These are phyloP conservation scores for Akebia trifoliata DNA, from an alignment of 164 flowering plant species.

Conservation along the genomic window DNA sequence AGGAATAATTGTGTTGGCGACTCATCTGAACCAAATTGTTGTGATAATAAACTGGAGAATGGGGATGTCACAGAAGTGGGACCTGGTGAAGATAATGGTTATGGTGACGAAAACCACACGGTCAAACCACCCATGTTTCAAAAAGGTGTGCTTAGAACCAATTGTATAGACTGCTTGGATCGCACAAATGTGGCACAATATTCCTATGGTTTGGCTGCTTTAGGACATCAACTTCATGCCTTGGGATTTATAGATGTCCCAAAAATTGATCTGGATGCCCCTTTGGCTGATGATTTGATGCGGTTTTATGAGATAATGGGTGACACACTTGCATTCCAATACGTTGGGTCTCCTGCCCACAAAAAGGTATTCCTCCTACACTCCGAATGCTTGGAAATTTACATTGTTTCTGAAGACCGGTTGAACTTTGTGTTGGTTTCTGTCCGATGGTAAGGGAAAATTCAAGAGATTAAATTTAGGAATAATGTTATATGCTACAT, in stretches of 20 bases:
- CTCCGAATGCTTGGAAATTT: not conserved
- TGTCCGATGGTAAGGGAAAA: not conserved
- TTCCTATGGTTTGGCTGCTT: constrained; percentile 84
- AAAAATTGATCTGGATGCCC: constrained; percentile 45
- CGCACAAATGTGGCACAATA: constrained; percentile 97
- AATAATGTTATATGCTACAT: too few species aligned
- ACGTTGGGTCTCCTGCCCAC: constrained; percentile 99
- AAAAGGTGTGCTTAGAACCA: constrained; percentile 83
- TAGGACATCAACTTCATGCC: constrained; percentile 75
- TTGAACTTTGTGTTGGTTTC: not conserved
- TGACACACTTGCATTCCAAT: constrained; percentile 88
- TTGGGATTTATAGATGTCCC: constrained; percentile 48
- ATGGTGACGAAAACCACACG: constrained; percentile 17
- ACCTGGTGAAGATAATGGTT: constrained; percentile 17
- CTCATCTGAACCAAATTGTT: constrained; percentile 10
- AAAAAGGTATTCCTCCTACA: constrained; percentile 59
- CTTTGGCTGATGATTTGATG: constrained; percentile 74
- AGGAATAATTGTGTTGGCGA: constrained; percentile 32
- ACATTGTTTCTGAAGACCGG: not conserved
- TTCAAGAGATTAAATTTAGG: too few species aligned
- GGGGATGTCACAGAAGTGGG: constrained; percentile 26
- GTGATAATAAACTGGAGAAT: constrained; percentile 24
- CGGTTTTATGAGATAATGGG: constrained; percentile 82
- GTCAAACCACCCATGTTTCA: constrained; percentile 51
- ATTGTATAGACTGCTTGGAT: constrained; percentile 97